Evolutionary conservation across 139 green algal species (phyloP).

Genomic region (Tetradesmus lagerheimii): DNA sequence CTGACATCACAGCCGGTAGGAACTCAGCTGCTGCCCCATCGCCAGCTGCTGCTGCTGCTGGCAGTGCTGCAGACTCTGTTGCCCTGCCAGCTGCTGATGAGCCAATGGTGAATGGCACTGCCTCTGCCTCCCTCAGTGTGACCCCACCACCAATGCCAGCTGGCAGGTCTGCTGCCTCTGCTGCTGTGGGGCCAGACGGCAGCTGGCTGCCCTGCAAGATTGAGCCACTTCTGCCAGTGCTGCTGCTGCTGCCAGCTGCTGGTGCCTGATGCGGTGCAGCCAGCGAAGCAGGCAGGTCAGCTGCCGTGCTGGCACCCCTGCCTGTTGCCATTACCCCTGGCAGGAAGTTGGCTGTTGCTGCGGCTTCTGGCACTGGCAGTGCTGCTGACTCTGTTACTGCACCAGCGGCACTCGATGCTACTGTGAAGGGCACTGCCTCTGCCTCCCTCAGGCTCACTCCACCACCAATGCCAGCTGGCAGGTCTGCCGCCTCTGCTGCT

Average conservation of each 20-base stretch:
- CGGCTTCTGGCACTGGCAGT: no score
- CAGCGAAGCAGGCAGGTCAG: background rate
- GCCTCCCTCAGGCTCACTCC: background rate
- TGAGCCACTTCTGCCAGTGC: background rate
- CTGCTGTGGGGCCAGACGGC: background rate
- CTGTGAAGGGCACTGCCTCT: background rate
- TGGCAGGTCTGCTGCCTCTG: background rate
- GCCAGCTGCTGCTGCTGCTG: background rate
- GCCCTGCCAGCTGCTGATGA: background rate
- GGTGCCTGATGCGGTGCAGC: no score
- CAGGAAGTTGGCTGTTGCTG: background rate
- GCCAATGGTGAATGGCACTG: background rate
- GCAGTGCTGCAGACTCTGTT: background rate
- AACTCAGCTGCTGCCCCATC: background rate
- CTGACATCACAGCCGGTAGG: background rate
- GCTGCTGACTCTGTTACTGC: background rate
- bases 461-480: background rate
- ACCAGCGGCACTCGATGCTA: background rate
- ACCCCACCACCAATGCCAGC: background rate
- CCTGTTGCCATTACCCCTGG: background rate
- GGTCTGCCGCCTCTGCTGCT: background rate
- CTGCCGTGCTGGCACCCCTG: background rate
- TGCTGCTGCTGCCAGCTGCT: background rate
- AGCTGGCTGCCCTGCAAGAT: background rate
- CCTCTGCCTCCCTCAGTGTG: background rate